These are phyloP conservation scores for baker's yeast (Saccharomyces cerevisiae) DNA, from an alignment of 805 yeast species.

Conservation along the genomic window DNA sequence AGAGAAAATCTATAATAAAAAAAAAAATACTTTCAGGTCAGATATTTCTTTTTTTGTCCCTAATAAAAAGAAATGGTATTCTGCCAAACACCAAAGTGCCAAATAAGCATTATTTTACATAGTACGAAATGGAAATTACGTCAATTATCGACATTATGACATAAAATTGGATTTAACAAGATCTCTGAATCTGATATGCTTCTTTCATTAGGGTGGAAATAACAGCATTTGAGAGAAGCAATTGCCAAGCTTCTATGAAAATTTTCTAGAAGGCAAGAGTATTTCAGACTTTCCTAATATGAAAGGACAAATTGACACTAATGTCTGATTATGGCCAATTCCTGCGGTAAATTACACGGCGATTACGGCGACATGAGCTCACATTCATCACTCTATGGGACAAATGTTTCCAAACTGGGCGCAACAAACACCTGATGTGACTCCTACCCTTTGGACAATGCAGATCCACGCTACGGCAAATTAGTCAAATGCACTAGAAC, in stretches of 20 bases:
- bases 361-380: background rate
- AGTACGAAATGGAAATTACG: background rate
- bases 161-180: background rate
- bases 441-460: background rate
- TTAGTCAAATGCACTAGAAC: background rate
- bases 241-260: background rate
- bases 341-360: background rate
- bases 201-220: no score
- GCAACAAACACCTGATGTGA: background rate
- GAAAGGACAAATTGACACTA: background rate
- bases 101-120: background rate
- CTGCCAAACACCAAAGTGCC: background rate
- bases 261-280: background rate
- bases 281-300: background rate
- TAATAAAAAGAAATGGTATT: no score
- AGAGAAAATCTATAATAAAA: background rate
- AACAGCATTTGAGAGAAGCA: background rate
- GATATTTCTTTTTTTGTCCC: background rate
- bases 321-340: background rate
- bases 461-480: background rate
- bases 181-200: background rate
- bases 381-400: background rate
- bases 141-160: background rate
- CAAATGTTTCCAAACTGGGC: background rate
- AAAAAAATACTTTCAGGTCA: background rate